Evolutionary conservation across 2,329 filamentous ascomycete species (phyloP), one percentile per base, ranked within the genome.

Genomic region (Phoma sp.): DNA sequence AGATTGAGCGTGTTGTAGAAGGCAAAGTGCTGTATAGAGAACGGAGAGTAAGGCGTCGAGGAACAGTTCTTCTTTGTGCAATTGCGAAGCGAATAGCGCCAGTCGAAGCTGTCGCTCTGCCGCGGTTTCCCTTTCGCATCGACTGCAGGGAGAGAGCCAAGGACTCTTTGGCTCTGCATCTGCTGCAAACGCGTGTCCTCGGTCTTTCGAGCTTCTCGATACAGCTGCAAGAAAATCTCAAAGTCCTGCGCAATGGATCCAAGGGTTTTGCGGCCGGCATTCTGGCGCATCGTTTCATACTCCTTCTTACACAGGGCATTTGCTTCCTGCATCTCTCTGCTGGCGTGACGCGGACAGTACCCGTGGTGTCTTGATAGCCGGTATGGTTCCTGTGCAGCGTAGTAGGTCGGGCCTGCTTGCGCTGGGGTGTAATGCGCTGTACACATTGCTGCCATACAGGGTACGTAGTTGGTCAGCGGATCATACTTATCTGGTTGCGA

Each of bases 211-310:
- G 64, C 60, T 4, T 62, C 50, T 7, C 60, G 44, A n/a, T 66
- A 61, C 2, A 43, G 24, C 5, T 61, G 43, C 25, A 67, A 47
- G 25, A 59, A 68, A 6, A 49, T 40, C 9, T 71, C 69, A 32
- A 71, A 72, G 30, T 72, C 70, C 1, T 55, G 55, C 4, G 65
- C 67, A 4, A 73, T 61, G 8, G 49, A 33, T 8, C 66, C 62
- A 7, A 73, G 65, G 3, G 68, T 71, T 47, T 68, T 69, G 27
- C 70, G 67, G 10, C 69, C 68, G 4, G 69, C 69, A n/a, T 66
- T 68, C 46, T 73, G 70, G 13, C 70, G 61, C 56, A 71, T 62
- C 7, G 33, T 22, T 39, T 73, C 70, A 52, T 62, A 71, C 14
- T 64, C 59, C 4, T 32, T 53, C 23, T 71, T 72, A 47, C 62